Base-by-base conservation (phyloP, 179 eudicot genomes). In the Sideroxylon spinosum region DNA sequence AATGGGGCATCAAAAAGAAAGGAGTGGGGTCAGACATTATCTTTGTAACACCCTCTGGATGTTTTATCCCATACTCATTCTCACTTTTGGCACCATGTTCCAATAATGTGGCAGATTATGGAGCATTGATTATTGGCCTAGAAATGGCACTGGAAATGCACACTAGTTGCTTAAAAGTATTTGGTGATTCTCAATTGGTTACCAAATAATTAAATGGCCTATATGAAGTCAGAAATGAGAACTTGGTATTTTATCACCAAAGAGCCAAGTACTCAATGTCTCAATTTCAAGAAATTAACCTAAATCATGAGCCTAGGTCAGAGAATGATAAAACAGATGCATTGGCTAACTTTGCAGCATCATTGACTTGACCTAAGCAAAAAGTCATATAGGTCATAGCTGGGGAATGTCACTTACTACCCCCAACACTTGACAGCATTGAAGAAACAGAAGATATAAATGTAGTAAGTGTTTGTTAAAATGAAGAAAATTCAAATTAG, bases 141-240 rank as follows among this genome's bases (percentile, higher is more conserved):
- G 71, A 78, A 19, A 23, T 71, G 9, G 71, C 71, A 32, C 46
- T 72, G 0, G 70, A 78, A 11, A 71, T 49, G 76, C 72, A 37
- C 19, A 61, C 52, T 52, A 71, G 32, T 19, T 46, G 23, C 4
- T 52, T 71, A 28, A 19, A 72, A 72, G 71, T 63, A 1, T 63
- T 72, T 29, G 72, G 81, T 25, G 77, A 78, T 37, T 79, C 81
- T 52, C 77, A 79, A 64, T 70, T 68, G 55, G 55, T 46, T n/a
- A 11, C 46, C 23, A 37, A 20, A 11, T 55, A 68, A 46, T 20
- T 79, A 46, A 63, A 72, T 32, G 65, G 71, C 0, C 65, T 63
- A 2, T 79, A 72, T 25, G 76, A 78, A 49, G 76, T 78, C 0
- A 37, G 11, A 61, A 71, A 61, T 49, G 52, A 19, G 28, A 71